Base-by-base conservation (phyloP, 108 stramenopile genomes). In the Cyclostephanos tholiformis region DNA sequence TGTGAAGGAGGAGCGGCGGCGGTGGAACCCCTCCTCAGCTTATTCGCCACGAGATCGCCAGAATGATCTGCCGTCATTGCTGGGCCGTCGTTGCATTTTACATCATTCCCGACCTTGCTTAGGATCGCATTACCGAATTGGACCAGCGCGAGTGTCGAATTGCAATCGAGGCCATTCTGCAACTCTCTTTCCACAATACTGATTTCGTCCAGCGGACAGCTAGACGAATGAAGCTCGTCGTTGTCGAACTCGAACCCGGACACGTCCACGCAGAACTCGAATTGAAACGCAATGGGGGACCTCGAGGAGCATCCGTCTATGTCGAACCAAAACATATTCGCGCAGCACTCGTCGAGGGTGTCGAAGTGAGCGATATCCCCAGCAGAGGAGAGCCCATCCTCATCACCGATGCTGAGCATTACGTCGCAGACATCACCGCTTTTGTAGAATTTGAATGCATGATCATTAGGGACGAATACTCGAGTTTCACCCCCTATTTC, bases 271-370 rank as follows among this genome's bases (percentile, higher is more conserved):
- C 67, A 68, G 56, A 68, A 68, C 22, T 68, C 67, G 56, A 68
- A 68, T 19, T 68, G 53, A 38, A 68, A 68, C 13, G 67, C 29
- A 56, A 68, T 17, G 22, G 53, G 30, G 8, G 68, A 69, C 35
- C 68, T 69, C 12, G 30, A 32, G 3, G 57, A 58, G 52, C 68
- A 69, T 17, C 68, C 68, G 16, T 56, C 56, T 23, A 57, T 69
- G 35, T 69, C 68, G 57, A 43, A 19, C 38, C 53, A 69, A 36
- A 69, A 55, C 68, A 69, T 56, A 17, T 69, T 58, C 7, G 56
- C 68, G 19, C 68, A 69, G 2, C 68, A 72, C 51, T 72, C 72
- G 25, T 72, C 72, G 30, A 72, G 50, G 30, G 72, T 62, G 14
- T 72, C 72, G 53, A 72, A 72, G 50, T 41, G 48, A 38, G 29